Conservation (phyloP, 2,329 filamentous ascomycete genomes). For the Fusarium sambucinum region DNA sequence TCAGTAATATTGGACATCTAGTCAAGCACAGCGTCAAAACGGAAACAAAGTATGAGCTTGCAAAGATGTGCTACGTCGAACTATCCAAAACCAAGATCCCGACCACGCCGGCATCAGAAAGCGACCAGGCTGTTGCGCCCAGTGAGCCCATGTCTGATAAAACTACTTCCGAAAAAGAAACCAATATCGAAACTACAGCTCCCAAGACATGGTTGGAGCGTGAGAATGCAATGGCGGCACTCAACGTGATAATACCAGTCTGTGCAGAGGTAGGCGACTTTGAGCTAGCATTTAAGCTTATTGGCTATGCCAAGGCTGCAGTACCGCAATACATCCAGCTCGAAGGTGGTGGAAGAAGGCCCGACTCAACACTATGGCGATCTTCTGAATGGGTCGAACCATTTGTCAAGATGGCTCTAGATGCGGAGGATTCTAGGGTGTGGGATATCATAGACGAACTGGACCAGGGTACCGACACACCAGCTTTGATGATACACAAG, state of each 20-base stretch:
- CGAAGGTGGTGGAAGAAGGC: not conserved
- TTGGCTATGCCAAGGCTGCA: constrained; percentile 25
- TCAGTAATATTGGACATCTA: constrained; percentile 49
- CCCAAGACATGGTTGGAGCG: constrained; percentile 24
- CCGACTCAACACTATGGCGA: constrained; percentile 16
- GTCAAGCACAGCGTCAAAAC: constrained; percentile 47
- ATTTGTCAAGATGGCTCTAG: constrained; percentile 47
- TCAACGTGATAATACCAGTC: constrained; percentile 47
- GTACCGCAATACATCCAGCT: not conserved
- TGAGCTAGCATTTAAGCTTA: constrained; percentile 53
- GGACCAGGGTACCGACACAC: constrained; percentile 33
- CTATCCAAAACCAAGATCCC: constrained; percentile 28
- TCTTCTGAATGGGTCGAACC: constrained; percentile 47
- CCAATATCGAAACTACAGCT: not conserved
- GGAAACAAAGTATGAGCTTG: constrained; percentile 45
- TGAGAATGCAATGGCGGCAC: constrained; percentile 31
- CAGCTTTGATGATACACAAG: constrained; percentile 39
- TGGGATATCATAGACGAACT: constrained; percentile 52
- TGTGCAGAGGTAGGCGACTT: constrained; percentile 50
- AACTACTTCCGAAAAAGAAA: not conserved
- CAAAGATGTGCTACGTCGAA: constrained; percentile 49
- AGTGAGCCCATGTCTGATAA: constrained; percentile 1
- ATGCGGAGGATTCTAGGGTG: constrained; percentile 50
- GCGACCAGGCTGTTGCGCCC: not conserved
- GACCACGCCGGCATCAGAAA: not conserved